A percentile compares a stretch with the other conserved stretches of the same genome.
phyloP scores from a whole-genome alignment of 257 asterid genomes.

The Pogostemon cablin region DNA sequence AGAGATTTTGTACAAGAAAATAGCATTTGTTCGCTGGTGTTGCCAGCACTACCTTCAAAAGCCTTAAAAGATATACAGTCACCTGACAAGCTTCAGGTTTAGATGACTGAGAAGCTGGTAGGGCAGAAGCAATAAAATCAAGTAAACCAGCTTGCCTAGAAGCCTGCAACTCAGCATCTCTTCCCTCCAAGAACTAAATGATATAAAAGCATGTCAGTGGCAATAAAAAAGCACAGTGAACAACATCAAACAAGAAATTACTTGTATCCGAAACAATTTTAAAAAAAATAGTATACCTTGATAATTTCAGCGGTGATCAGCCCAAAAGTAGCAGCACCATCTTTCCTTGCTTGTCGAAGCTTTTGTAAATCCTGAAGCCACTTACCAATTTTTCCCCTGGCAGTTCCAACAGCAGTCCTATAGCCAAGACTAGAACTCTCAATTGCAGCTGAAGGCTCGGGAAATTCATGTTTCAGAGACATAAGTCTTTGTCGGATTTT shows the following conservation, averaged over 20 bases:
- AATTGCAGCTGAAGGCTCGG: conserved; percentile 71
- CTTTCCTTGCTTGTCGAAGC: conserved; percentile 97
- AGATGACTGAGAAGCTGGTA: conserved; percentile 96
- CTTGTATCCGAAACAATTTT: neutral
- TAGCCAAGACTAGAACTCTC: conserved; percentile 86
- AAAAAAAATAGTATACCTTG: conserved; percentile 54
- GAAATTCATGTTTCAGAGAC: conserved; percentile 91
- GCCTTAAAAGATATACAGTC: conserved; percentile 77
- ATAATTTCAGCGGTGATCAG: conserved; percentile 87
- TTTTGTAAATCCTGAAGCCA: conserved; percentile 98
- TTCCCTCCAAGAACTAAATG: conserved; percentile 85
- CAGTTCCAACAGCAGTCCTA: conserved; percentile 85
- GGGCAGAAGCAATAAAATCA: conserved; percentile 96
- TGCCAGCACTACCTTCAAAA: conserved; percentile 70
- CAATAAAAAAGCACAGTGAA: conserved; percentile 31
- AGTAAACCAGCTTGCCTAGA: conserved; percentile 96
- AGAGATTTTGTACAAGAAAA: conserved; percentile 92
- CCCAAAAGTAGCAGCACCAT: conserved; percentile 89
- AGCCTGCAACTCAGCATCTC: conserved; percentile 94
- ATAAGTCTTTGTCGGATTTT: conserved; percentile 88
- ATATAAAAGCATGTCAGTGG: conserved; percentile 30
- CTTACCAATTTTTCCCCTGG: conserved; percentile 80
- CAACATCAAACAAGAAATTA: conserved; percentile 27
- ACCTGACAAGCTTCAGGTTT: conserved; percentile 97
- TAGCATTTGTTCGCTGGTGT: conserved; percentile 69